Evolutionary conservation across 768 basidiomycete species (phyloP).

Genomic region (Boletus reticulatus): DNA sequence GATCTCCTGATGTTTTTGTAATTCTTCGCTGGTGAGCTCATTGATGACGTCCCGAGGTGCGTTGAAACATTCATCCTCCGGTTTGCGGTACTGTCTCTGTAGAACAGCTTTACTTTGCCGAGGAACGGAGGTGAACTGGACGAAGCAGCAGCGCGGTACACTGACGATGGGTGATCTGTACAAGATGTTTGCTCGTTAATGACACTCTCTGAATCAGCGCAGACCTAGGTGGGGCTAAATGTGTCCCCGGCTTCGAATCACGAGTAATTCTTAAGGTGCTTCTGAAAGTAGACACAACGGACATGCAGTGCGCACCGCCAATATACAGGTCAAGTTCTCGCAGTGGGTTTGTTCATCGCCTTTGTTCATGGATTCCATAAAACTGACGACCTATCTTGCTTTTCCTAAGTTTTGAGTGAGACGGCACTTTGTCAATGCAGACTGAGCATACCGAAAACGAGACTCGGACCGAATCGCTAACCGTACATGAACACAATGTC

Average conservation of each 20-base stretch:
- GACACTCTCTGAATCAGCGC: not conserved
- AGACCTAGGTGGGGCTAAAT: slow-evolving; percentile 6
- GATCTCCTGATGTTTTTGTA: slow-evolving; percentile 19
- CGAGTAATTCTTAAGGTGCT: not conserved
- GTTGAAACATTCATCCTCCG: slow-evolving; percentile 22
- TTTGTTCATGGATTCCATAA: too few species aligned
- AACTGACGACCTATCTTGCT: not conserved
- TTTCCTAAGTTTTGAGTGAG: too few species aligned
- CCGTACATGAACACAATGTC: too few species aligned
- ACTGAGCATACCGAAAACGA: too few species aligned
- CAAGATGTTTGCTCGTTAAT: not conserved
- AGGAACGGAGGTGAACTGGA: not conserved
- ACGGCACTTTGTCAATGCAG: too few species aligned
- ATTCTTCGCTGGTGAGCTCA: slow-evolving; percentile 16
- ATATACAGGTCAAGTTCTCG: not conserved
- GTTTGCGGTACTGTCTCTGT: slow-evolving; percentile 22
- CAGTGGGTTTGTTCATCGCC: too few species aligned
- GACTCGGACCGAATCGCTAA: too few species aligned
- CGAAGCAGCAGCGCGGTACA: not conserved
- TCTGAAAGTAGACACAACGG: not conserved
- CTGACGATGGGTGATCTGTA: not conserved
- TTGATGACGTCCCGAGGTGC: slow-evolving; percentile 17
- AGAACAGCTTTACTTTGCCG: slow-evolving; percentile 10
- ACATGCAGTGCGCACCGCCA: not conserved
- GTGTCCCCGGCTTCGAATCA: not conserved